Evolutionary conservation across 2,329 filamentous ascomycete species (phyloP), one percentile per base, ranked within the genome.

Genomic region (Calonectria montana): DNA sequence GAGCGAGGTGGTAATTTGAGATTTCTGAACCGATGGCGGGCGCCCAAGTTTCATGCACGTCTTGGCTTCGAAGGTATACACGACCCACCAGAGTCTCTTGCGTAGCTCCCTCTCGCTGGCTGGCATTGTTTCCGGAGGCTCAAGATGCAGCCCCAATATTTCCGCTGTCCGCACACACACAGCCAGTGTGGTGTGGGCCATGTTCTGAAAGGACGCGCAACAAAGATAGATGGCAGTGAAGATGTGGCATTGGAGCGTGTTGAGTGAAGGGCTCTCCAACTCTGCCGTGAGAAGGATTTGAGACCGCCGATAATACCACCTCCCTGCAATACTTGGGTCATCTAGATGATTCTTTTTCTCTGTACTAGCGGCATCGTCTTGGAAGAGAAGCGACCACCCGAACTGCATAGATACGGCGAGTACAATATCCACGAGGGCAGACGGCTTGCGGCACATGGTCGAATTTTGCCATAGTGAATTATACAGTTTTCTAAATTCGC

Each of bases 341-440:
- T 83, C 71, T 1, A 63, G 45, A 37, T 67, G 66, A 6, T 27
- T 41, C 5, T 50, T 55, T 16, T n/a, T 9, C 1, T 48, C 12
- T 1, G 50, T 6, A 9, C 21, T 31, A 21, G n/a, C 12, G 13
- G 62, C 13, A 18, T 27, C n/a, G 29, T 63, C 70, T 16, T 41
- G 67, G 4, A 70, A 21, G 29, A 79, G 71, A 47, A 81, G 75
- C 9, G 76, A 70, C 10, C 79, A 81, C 59, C 84, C 84, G 47
- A 86, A 85, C 75, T 89, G 87, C 82, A 89, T 88, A 68, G 85
- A 87, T 15, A 89, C 70, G 1, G 88, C 88, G n/a, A 90, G 77
- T 35, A 89, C 78, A 31, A 89, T 88, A 68, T 90, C 88, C 2
- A 88, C 86, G 1, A 89, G 80, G 0, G 88, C 83, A 4, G 87